Evolutionary conservation across 495 filamentous ascomycete genomes (phyloP).

Genomic region (Trichocladium antarcticum): DNA sequence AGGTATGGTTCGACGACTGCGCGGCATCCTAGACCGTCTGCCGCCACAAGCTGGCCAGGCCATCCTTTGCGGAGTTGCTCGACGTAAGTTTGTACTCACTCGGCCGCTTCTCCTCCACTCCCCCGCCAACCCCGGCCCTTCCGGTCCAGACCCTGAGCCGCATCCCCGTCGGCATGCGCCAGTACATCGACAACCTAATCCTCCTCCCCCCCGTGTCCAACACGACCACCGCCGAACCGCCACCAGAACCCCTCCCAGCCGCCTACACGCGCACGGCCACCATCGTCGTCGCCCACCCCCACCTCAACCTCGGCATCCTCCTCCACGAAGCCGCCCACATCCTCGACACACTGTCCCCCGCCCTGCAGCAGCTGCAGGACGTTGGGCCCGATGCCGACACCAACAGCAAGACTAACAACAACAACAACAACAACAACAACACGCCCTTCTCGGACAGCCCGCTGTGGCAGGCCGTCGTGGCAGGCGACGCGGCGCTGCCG

Average conservation of each 20-base stretch:
- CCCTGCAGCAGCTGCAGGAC: neutral
- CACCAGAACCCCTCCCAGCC: neutral
- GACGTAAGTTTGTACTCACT: no score
- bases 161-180: constrained; percentile 20
- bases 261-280: constrained; percentile 15
- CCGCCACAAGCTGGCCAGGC: constrained; percentile 10
- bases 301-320: constrained; percentile 17
- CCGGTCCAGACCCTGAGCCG: constrained; percentile 7
- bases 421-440: no score
- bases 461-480: constrained; percentile 6
- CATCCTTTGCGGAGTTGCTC: constrained; percentile 8
- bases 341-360: constrained; percentile 11
- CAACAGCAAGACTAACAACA: no score
- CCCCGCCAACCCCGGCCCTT: neutral
- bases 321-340: constrained; percentile 20
- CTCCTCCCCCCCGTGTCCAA: constrained; percentile 2
- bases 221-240: neutral
- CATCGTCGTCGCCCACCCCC: constrained; percentile 5
- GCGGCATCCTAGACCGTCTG: constrained; percentile 16
- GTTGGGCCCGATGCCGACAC: no score
- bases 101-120: neutral
- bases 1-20: constrained; percentile 17
- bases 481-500: constrained; percentile 9
- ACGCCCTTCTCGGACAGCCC: constrained; percentile 12
- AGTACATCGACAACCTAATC: constrained; percentile 13